A percentile compares a stretch with the other conserved stretches of the same genome.
phyloP scores from a whole-genome alignment of 768 basidiomycete species.

The Trametes gibbosa region DNA sequence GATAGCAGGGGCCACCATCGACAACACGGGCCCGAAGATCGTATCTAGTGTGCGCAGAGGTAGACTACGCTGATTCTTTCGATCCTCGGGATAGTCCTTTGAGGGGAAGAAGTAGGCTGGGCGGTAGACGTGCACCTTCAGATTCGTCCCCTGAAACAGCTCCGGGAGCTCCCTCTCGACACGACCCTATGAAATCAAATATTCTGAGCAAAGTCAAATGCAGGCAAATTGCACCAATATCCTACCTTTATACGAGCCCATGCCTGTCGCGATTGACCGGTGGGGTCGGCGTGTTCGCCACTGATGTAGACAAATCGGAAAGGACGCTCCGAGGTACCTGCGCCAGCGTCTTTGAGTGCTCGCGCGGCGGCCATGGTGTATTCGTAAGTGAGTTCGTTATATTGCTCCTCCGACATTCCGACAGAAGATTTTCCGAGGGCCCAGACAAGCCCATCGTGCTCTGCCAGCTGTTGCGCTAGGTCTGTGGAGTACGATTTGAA shows the following conservation, averaged over 20 bases:
- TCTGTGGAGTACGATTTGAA: constrained; percentile 33
- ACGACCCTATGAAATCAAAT: constrained; percentile 23
- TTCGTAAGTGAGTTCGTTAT: constrained; percentile 35
- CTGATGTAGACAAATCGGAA: constrained; percentile 40
- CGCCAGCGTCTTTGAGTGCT: constrained; percentile 31
- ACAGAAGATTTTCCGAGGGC: constrained; percentile 31
- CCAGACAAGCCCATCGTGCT: constrained; percentile 38
- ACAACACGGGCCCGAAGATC: constrained; percentile 16
- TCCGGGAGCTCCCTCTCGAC: constrained; percentile 32
- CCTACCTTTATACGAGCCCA: constrained; percentile 39
- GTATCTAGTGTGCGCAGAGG: constrained; percentile 16
- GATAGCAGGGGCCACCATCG: constrained; percentile 19
- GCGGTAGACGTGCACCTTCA: constrained; percentile 31
- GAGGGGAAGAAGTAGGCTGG: constrained; percentile 37
- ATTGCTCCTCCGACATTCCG: constrained; percentile 33
- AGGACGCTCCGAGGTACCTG: constrained; percentile 27
- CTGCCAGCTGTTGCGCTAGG: constrained; percentile 29
- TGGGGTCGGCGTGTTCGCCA: constrained; percentile 37
- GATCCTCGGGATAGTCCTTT: constrained; percentile 27
- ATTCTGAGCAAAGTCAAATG: neutral
- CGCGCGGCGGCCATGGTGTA: constrained; percentile 32
- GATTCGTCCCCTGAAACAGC: constrained; percentile 21
- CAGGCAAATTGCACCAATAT: no score
- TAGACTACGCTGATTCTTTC: constrained; percentile 25
- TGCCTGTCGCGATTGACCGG: constrained; percentile 29